These are phyloP conservation scores for Rhamnella rubrinervis DNA, from an alignment of 331 rosid genomes.

Conservation along the genomic window DNA sequence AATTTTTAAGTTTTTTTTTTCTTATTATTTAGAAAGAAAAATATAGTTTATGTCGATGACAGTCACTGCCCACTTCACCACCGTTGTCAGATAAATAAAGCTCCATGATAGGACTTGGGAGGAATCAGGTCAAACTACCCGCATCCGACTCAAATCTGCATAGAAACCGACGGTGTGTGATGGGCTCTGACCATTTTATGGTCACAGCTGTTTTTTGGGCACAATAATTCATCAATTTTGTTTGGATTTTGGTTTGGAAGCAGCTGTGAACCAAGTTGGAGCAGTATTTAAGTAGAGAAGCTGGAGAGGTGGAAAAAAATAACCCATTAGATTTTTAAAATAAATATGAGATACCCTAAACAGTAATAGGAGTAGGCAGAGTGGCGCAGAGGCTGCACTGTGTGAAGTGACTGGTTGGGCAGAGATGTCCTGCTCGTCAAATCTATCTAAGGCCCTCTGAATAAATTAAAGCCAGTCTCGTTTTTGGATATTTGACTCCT, in stretches of 20 bases:
- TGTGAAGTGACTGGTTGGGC: slow-evolving; percentile 78
- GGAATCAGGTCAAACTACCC: slow-evolving; percentile 38
- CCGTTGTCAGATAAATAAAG: slow-evolving; percentile 27
- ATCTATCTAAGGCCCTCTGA: slow-evolving; percentile 51
- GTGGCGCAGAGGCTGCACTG: slow-evolving; percentile 57
- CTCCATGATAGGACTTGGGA: slow-evolving; percentile 18
- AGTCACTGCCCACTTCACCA: slow-evolving; percentile 20
- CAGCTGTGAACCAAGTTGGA: slow-evolving; percentile 30
- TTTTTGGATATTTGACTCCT: slow-evolving; percentile 29
- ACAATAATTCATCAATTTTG: background rate
- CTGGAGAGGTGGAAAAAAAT: background rate
- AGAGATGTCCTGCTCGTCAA: slow-evolving; percentile 71
- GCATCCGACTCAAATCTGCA: slow-evolving; percentile 26
- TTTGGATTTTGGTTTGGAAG: slow-evolving; percentile 21
- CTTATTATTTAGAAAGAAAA: too few relatives aligned
- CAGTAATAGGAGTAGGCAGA: slow-evolving; percentile 23
- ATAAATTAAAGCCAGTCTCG: slow-evolving; percentile 35
- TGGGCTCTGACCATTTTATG: slow-evolving; percentile 46
- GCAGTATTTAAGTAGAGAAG: slow-evolving; percentile 19
- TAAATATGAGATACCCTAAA: slow-evolving; percentile 12
- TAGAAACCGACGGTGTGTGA: slow-evolving; percentile 29
- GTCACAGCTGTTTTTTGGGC: slow-evolving; percentile 12
- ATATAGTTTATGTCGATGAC: background rate
- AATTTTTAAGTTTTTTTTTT: background rate
- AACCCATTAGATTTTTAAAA: background rate